Percentiles rank a stretch among this genome's conserved stretches.
These are phyloP conservation scores for Aspergillus taichungensis DNA, from an alignment of 495 filamentous ascomycete species.

Conservation along the genomic window DNA sequence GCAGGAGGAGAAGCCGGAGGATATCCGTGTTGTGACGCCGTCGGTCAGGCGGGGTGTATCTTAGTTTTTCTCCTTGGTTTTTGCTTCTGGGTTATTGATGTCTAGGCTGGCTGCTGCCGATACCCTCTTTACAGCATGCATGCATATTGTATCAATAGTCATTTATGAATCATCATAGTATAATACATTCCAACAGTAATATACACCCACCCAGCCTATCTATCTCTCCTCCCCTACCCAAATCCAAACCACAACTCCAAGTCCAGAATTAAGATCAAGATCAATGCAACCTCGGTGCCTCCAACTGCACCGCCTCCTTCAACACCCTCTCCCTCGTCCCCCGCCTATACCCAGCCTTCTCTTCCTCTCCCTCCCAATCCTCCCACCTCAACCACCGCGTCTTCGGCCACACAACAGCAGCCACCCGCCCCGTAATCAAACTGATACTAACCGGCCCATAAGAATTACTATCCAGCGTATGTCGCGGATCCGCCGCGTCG, in stretches of 20 bases:
- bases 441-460: conserved; percentile 59
- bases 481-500: conserved; percentile 45
- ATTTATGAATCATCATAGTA: not conserved
- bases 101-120: too few species aligned
- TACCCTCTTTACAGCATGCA: too few species aligned
- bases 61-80: not conserved
- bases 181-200: not conserved
- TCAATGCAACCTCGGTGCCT: conserved; percentile 22
- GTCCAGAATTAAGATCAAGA: not conserved
- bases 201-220: not conserved
- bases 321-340: conserved; percentile 31
- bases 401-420: conserved; percentile 54
- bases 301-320: conserved; percentile 32
- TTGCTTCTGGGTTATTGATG: too few species aligned
- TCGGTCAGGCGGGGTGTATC: not conserved
- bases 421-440: conserved; percentile 55
- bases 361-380: conserved; percentile 29
- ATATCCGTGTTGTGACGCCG: conserved; percentile 48
- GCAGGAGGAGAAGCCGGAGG: conserved; percentile 45
- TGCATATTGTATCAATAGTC: not conserved
- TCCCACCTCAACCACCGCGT: conserved; percentile 36
- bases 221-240: too few species aligned
- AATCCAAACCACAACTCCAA: conserved; percentile 1
- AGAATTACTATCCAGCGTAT: conserved; percentile 62
- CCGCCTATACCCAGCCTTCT: conserved; percentile 24